Evolutionary conservation across 331 rosid species (phyloP).

Genomic region (Saraca asoca): DNA sequence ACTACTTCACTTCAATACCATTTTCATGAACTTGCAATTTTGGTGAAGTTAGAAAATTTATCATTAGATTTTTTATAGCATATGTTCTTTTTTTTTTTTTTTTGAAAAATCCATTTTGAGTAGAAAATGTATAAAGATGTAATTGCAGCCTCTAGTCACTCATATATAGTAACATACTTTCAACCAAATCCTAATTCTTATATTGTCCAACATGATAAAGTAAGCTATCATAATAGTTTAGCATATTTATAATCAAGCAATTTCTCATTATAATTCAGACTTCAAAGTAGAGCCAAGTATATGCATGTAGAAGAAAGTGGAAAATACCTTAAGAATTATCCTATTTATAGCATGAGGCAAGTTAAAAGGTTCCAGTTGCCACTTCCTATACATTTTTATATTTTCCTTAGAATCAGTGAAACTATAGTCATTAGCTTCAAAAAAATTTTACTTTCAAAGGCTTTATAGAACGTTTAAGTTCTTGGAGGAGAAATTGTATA

Average conservation of each 20-base stretch:
- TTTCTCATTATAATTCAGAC: background rate
- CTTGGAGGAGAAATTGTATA: constrained; percentile 44
- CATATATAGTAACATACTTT: too few relatives aligned
- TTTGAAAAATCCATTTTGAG: too few relatives aligned
- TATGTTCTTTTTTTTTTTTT: background rate
- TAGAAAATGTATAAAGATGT: background rate
- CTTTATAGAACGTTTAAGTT: constrained; percentile 57
- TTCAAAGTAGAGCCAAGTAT: background rate
- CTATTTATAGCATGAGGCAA: constrained; percentile 83
- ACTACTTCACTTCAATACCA: too few relatives aligned
- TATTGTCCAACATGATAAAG: too few relatives aligned
- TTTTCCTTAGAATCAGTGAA: constrained; percentile 52
- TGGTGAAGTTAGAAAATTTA: too few relatives aligned
- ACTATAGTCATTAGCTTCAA: constrained; percentile 58
- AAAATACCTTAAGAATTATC: constrained; percentile 77
- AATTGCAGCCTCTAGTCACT: too few relatives aligned
- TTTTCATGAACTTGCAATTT: too few relatives aligned
- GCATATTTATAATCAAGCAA: background rate
- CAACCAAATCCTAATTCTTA: too few relatives aligned
- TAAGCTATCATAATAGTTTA: too few relatives aligned
- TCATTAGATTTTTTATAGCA: too few relatives aligned
- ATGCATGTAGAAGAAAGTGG: constrained; percentile 17
- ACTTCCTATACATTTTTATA: constrained; percentile 72
- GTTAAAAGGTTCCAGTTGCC: constrained; percentile 84
- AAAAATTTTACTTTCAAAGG: constrained; percentile 51